phyloP scores from a whole-genome alignment of 148 eudicot species.

The Vaccinium vitisidaea region DNA sequence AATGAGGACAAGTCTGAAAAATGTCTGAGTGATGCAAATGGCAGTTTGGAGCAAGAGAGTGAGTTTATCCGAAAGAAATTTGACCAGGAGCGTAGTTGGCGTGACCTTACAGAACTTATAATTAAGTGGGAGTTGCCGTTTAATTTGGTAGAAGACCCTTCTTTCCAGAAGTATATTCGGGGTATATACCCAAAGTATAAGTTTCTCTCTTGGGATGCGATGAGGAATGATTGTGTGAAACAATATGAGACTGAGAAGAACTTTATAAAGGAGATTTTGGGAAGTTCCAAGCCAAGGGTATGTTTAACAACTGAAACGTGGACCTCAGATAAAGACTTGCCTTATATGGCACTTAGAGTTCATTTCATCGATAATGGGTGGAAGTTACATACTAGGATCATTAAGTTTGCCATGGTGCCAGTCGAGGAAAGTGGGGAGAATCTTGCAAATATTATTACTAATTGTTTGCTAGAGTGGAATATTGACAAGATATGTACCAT shows the following conservation, averaged over 20 bases:
- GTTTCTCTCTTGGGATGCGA: not conserved
- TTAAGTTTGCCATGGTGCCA: slow-evolving; percentile 2
- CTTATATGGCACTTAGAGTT: slow-evolving; percentile 6
- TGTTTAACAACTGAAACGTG: slow-evolving; percentile 1
- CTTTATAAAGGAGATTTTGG: not conserved
- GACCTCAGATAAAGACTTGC: not conserved
- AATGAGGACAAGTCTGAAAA: not conserved
- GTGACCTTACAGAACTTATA: slow-evolving; percentile 7
- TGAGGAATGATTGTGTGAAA: slow-evolving; percentile 5
- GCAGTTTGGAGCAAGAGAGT: not conserved
- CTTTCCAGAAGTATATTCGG: not conserved
- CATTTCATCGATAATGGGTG: not conserved
- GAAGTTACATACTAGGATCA: not conserved
- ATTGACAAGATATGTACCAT: slow-evolving; percentile 8
- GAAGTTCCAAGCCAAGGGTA: slow-evolving; percentile 10
- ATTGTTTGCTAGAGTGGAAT: slow-evolving; percentile 1
- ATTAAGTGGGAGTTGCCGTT: slow-evolving; percentile 7
- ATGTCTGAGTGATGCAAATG: not conserved
- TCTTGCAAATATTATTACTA: slow-evolving; percentile 1
- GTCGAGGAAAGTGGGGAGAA: not conserved
- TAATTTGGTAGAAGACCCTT: slow-evolving; percentile 5
- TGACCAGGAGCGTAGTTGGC: slow-evolving; percentile 7
- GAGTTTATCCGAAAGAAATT: slow-evolving; percentile 7
- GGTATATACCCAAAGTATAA: slow-evolving; percentile 6
- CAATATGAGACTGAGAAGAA: not conserved